phyloP scores from a whole-genome alignment of 1,284 basidiomycete genomes.

The Pyrrhoderma lamaoense region DNA sequence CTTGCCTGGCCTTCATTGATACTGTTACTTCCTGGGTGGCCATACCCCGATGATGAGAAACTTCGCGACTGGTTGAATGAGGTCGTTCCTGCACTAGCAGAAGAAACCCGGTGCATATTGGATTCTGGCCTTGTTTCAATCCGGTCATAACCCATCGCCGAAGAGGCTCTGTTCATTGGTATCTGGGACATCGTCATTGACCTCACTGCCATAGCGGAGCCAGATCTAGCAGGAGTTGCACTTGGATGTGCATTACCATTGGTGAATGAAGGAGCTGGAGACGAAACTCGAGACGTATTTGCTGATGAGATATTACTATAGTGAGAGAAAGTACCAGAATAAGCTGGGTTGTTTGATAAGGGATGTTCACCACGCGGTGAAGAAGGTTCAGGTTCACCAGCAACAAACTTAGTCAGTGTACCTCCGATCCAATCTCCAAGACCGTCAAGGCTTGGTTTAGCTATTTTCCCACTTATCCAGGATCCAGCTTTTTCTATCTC shows the following conservation, averaged over 20 bases:
- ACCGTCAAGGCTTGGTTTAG: slow-evolving; percentile 86
- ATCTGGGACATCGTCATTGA: slow-evolving; percentile 38
- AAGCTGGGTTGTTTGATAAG: slow-evolving; percentile 38
- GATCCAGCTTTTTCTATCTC: slow-evolving; percentile 66
- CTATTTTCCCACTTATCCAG: slow-evolving; percentile 77
- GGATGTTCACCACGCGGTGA: slow-evolving; percentile 32
- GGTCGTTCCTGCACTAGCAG: slow-evolving; percentile 44
- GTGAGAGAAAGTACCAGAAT: slow-evolving; percentile 85
- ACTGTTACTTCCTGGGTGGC: background rate
- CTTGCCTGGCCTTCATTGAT: background rate
- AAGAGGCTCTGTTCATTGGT: slow-evolving; percentile 62
- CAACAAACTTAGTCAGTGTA: slow-evolving; percentile 94
- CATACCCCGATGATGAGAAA: slow-evolving; percentile 28
- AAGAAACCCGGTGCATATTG: slow-evolving; percentile 44
- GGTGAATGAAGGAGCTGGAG: slow-evolving; percentile 54
- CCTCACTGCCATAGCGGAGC: slow-evolving; percentile 55
- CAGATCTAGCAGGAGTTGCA: slow-evolving; percentile 42
- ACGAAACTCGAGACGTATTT: slow-evolving; percentile 61
- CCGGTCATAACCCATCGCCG: slow-evolving; percentile 66
- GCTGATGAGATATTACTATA: slow-evolving; percentile 90
- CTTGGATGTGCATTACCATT: slow-evolving; percentile 38
- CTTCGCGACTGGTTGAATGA: slow-evolving; percentile 41
- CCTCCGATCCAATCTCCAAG: slow-evolving; percentile 92
- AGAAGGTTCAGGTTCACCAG: slow-evolving; percentile 68
- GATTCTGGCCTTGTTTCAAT: slow-evolving; percentile 37